A percentile compares a stretch with the other conserved stretches of the same genome.
These are phyloP conservation scores for Scutellaria galericulata DNA, from an alignment of 257 asterid genomes.

Conservation along the genomic window DNA sequence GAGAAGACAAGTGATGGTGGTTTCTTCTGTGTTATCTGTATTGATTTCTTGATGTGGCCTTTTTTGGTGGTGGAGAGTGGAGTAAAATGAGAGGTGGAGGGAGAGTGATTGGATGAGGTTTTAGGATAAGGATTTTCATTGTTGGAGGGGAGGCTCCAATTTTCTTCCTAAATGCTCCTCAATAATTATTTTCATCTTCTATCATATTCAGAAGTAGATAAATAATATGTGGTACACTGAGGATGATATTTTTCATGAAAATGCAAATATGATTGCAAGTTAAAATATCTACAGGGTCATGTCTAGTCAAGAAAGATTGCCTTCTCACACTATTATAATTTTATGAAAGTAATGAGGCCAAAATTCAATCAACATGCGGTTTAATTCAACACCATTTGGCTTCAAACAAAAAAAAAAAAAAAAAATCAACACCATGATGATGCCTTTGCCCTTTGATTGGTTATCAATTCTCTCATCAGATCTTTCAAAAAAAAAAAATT, in stretches of 20 bases:
- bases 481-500: too few species aligned
- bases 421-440: too few species aligned
- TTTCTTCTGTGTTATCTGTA: slow-evolving; percentile 38
- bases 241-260: background rate
- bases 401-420: too few species aligned
- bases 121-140: slow-evolving; percentile 77
- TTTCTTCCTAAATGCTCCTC: too few species aligned
- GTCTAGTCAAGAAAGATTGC: background rate
- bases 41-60: slow-evolving; percentile 39
- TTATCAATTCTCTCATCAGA: too few species aligned
- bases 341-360: background rate
- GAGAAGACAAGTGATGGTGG: slow-evolving; percentile 35
- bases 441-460: too few species aligned
- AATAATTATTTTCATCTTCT: background rate
- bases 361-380: background rate
- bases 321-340: background rate
- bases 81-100: slow-evolving; percentile 76
- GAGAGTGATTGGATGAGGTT: slow-evolving; percentile 68
- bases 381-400: background rate
- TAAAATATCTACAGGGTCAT: background rate
- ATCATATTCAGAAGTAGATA: background rate
- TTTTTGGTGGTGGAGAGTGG: slow-evolving; percentile 41
- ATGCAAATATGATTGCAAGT: background rate
- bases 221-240: background rate
- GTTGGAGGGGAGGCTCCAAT: slow-evolving; percentile 4